Conservation (phyloP, 2,329 filamentous ascomycete genomes). For the Cytospora mali region DNA sequence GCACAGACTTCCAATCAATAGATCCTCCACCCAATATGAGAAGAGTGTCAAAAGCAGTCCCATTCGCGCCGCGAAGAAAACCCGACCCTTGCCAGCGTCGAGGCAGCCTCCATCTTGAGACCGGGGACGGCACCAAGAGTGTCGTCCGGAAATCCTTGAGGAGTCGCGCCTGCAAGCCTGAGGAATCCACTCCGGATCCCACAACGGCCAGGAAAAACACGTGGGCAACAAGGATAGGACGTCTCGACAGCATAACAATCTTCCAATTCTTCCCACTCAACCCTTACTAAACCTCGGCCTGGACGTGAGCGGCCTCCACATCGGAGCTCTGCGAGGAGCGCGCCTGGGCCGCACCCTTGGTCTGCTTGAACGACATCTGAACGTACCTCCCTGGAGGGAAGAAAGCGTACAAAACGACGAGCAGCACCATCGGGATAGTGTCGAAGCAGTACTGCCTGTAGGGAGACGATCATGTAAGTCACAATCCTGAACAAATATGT, state of each 20-base stretch:
- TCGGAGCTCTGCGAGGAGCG: constrained; percentile 11
- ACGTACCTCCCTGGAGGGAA: constrained; percentile 38
- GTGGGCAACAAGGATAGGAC: not conserved
- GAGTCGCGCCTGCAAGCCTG: not conserved
- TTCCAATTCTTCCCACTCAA: not conserved
- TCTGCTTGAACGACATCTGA: constrained; percentile 37
- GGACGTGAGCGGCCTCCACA: constrained; percentile 2
- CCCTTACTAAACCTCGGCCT: not conserved
- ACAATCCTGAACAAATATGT: not conserved
- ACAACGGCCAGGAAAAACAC: not conserved
- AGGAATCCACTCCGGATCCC: not conserved
- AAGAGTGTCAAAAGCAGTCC: not conserved
- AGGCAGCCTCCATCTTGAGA: not conserved
- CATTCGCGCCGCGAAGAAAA: not conserved
- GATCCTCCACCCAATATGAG: not conserved
- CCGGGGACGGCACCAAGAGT: not conserved
- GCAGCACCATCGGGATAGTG: constrained; percentile 36
- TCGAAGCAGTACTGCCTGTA: constrained; percentile 37
- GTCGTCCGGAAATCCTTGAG: not conserved
- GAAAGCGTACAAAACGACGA: constrained; percentile 35
- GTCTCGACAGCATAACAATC: not conserved
- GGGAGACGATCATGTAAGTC: constrained; percentile 24
- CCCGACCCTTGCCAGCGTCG: not conserved
- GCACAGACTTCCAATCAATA: not conserved
- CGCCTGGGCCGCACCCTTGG: constrained; percentile 26